These are phyloP conservation scores for Tieghemiomyces parasiticus DNA, from an alignment of 192 early-diverging fungal species.

Conservation along the genomic window DNA sequence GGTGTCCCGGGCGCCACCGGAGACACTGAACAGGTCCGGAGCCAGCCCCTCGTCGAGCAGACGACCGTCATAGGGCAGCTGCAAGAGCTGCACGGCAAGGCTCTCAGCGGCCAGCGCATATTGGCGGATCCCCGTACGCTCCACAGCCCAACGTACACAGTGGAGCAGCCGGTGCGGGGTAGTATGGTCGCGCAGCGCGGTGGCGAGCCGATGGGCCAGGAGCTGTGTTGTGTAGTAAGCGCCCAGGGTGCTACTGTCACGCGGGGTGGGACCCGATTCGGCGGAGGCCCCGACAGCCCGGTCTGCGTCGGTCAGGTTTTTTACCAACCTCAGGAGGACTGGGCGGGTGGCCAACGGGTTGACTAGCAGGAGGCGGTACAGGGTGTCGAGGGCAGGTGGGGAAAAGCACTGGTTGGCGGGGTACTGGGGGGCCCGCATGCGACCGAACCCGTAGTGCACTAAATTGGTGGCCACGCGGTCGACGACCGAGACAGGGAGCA, in stretches of 20 bases:
- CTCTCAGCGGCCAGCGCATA: constrained; percentile 11
- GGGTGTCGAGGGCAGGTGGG: constrained; percentile 56
- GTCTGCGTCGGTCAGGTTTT: no score
- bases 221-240: no score
- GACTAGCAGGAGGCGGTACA: constrained; percentile 57
- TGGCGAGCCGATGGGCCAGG: constrained; percentile 55
- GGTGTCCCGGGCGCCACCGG: no score
- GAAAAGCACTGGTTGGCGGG: constrained; percentile 48
- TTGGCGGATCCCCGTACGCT: constrained; percentile 45
- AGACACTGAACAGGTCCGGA: no score
- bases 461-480: constrained; percentile 49
- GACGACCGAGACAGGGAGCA: constrained; percentile 48
- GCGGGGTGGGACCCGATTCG: no score
- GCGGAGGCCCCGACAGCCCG: no score
- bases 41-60: no score
- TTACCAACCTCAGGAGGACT: no score
- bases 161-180: constrained; percentile 47
- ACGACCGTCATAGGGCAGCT: no score
- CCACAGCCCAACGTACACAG: constrained; percentile 49
- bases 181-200: constrained; percentile 56
- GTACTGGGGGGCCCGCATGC: constrained; percentile 38
- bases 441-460: constrained; percentile 59
- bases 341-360: constrained; percentile 41
- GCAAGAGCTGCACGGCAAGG: not conserved
- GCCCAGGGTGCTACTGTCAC: no score